Evolutionary conservation across 2,329 filamentous ascomycete genomes (phyloP), one percentile per base, ranked within the genome.

Genomic region (Ilyonectria destructans): DNA sequence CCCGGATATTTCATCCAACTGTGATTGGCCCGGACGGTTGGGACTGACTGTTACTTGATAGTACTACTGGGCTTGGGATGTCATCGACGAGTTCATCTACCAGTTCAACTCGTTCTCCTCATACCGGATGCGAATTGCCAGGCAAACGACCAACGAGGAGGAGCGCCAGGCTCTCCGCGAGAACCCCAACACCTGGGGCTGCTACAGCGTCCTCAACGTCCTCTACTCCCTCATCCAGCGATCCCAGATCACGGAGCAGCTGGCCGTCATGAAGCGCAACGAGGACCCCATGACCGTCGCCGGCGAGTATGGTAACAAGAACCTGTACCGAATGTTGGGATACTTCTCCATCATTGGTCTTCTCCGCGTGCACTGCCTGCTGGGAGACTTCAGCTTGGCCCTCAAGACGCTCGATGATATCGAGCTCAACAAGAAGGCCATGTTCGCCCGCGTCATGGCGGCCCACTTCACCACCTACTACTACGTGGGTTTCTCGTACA

Each of bases 21-120:
- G 57, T 46, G 56, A 56, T 65, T 71, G 65, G 71, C 65, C 48
- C 62, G 54, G 54, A 45, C 19, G 51, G 17, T 37, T 60, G 45
- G 58, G 67, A 74, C 74, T 77, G 69, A 77, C 65, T 59, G 56
- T 66, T 58, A 13, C 31, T 46, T 62, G 55, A 51, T 81, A 98
- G 94, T 97, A 97, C 86, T 98, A 96, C 87, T 99, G 96, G 96
- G 96, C 96, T 48, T 99, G 96, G 96, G 96, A 99, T 83, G 96
- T 98, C 75, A 98, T 99, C 85, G 96, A 99, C 83, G 96, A 99
- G 85, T 99, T 99, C 87, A 98, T 99, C 85, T 99, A 99, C 88
- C 96, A 99, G 84, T 99, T 99, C 89, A 98, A 99, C 88, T 97
- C 95, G 67, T 99, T 99, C 88, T 98, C 95, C 82, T 94, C 95